Evolutionary conservation across 179 eudicot genomes (phyloP).

Genomic region (Beta macrorhiza): DNA sequence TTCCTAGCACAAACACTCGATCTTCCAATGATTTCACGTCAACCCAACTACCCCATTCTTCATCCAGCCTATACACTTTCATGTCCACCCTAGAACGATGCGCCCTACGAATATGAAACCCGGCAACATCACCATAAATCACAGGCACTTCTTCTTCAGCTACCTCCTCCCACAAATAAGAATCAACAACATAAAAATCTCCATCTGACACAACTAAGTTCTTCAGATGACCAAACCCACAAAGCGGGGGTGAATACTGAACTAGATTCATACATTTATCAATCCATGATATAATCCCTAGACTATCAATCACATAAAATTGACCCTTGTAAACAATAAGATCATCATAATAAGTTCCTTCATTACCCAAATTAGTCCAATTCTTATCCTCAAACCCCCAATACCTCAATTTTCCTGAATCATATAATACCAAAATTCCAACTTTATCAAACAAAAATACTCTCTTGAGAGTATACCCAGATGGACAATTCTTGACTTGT

Average conservation of each 20-base stretch:
- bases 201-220: slow-evolving; percentile 20
- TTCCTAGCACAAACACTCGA: slow-evolving; percentile 17
- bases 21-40: slow-evolving; percentile 14
- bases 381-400: not conserved
- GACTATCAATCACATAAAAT: slow-evolving; percentile 14
- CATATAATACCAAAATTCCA: slow-evolving; percentile 11
- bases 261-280: slow-evolving; percentile 11
- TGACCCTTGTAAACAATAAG: slow-evolving; percentile 4
- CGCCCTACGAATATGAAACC: not conserved
- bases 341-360: slow-evolving; percentile 19
- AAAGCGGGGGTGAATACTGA: slow-evolving; percentile 23
- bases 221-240: slow-evolving; percentile 22
- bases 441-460: not conserved
- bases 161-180: not conserved
- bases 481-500: not conserved
- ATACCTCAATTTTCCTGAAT: slow-evolving; percentile 3
- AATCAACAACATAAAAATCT: slow-evolving; percentile 6
- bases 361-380: slow-evolving; percentile 12
- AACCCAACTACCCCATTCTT: slow-evolving; percentile 28
- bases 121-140: not conserved
- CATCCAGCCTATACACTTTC: slow-evolving; percentile 27
- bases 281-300: slow-evolving; percentile 23
- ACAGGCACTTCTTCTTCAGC: not conserved
- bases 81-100: slow-evolving; percentile 4
- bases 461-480: not conserved